These are phyloP conservation scores for Cryptosporidium sp. DNA, from an alignment of 169 alveolate species.

Conservation along the genomic window DNA sequence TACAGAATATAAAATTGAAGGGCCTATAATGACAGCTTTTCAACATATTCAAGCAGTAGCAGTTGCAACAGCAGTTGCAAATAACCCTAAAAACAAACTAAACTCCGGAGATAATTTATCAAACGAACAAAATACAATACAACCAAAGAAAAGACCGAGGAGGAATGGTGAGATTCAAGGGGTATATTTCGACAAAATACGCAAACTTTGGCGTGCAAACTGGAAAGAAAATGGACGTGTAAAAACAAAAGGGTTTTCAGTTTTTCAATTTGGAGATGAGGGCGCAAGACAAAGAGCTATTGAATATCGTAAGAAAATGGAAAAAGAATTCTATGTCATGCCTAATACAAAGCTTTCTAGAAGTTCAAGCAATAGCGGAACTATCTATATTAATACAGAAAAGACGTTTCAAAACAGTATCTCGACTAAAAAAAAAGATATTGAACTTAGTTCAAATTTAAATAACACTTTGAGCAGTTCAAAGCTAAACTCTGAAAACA, in stretches of 20 bases:
- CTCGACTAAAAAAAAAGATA: neutral
- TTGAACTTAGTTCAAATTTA: neutral
- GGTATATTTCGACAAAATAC: slow-evolving; percentile 79
- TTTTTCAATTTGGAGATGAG: slow-evolving; percentile 73
- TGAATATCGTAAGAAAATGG: slow-evolving; percentile 72
- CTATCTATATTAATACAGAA: neutral
- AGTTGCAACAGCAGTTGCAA: slow-evolving; percentile 29
- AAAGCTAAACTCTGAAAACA: neutral
- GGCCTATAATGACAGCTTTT: slow-evolving; percentile 40
- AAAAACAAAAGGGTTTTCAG: slow-evolving; percentile 79
- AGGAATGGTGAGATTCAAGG: slow-evolving; percentile 77
- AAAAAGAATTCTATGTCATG: slow-evolving; percentile 41
- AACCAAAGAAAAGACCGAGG: slow-evolving; percentile 65
- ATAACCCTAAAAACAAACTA: neutral
- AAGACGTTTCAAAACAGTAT: neutral
- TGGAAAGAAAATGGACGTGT: slow-evolving; percentile 82
- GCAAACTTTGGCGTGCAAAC: slow-evolving; percentile 81
- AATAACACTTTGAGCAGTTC: slow-evolving; percentile 12
- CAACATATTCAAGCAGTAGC: slow-evolving; percentile 53
- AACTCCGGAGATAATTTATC: neutral
- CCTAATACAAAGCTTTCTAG: slow-evolving; percentile 23
- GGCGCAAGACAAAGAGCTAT: slow-evolving; percentile 75
- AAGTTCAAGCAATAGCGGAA: neutral
- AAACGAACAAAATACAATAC: slow-evolving; percentile 11
- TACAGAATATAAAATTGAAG: slow-evolving; percentile 12